These are phyloP conservation scores for Apophysomyces elegans DNA, from an alignment of 371 early-diverging fungal species.

Conservation along the genomic window DNA sequence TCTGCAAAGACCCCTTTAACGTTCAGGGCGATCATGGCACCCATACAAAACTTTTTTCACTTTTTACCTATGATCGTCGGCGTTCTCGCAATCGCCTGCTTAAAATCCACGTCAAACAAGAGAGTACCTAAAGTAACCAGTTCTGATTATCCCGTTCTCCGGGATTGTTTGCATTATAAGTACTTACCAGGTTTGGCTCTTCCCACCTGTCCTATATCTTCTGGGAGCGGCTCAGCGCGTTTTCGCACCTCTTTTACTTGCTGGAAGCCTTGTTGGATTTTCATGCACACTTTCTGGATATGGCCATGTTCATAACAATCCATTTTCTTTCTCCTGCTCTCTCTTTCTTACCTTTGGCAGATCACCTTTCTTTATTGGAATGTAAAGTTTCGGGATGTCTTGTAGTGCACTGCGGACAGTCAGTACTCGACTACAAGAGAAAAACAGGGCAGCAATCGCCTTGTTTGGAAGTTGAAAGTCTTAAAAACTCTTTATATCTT, in stretches of 20 bases:
- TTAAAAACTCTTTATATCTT: not conserved
- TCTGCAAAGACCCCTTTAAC: slow-evolving; percentile 21
- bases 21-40: too few species aligned
- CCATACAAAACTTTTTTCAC: too few species aligned
- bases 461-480: slow-evolving; percentile 7
- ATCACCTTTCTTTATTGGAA: slow-evolving; percentile 69
- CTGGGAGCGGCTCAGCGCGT: slow-evolving; percentile 57
- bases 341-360: slow-evolving; percentile 57
- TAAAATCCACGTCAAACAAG: slow-evolving; percentile 63
- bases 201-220: slow-evolving; percentile 62
- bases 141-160: not conserved
- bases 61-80: slow-evolving; percentile 61
- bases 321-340: not conserved
- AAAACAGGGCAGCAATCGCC: slow-evolving; percentile 49
- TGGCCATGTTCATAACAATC: not conserved
- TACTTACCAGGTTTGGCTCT: slow-evolving; percentile 65
- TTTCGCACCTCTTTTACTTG: slow-evolving; percentile 54
- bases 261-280: slow-evolving; percentile 60
- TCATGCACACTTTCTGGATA: slow-evolving; percentile 57
- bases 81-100: slow-evolving; percentile 67
- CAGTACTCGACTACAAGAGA: slow-evolving; percentile 61
- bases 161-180: not conserved
- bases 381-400: slow-evolving; percentile 73
- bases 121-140: slow-evolving; percentile 30
- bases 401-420: slow-evolving; percentile 59